These are phyloP conservation scores for Leishmania turanica DNA, from an alignment of 208 protist genomes.

Conservation along the genomic window DNA sequence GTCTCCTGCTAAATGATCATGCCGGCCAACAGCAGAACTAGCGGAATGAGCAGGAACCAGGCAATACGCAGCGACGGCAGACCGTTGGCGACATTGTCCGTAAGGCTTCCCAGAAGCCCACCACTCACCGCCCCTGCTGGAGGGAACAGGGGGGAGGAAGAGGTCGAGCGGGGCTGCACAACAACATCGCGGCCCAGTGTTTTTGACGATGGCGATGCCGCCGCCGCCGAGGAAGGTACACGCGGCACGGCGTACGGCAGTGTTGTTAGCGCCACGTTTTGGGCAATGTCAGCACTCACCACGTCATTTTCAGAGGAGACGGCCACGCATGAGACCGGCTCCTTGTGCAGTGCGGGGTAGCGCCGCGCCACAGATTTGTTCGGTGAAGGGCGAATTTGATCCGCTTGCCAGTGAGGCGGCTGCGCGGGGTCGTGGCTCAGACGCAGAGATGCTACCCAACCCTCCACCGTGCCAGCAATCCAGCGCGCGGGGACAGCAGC, in stretches of 20 bases:
- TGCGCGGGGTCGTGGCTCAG: conserved; percentile 1
- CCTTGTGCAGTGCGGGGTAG: conserved; percentile 58
- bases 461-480: conserved; percentile 72
- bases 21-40: conserved; percentile 12
- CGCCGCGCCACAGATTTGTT: conserved; percentile 13
- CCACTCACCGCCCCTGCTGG: background rate
- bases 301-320: conserved; percentile 73
- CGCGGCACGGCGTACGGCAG: conserved; percentile 29
- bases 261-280: conserved; percentile 73
- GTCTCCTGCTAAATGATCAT: background rate
- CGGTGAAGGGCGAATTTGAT: conserved; percentile 22
- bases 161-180: conserved; percentile 6
- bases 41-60: conserved; percentile 12
- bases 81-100: background rate
- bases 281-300: conserved; percentile 78
- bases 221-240: background rate
- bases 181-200: background rate
- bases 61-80: conserved; percentile 1
- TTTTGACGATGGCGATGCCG: background rate
- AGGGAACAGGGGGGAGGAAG: conserved; percentile 22
- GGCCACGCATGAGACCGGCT: conserved; percentile 78
- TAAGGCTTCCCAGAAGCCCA: conserved; percentile 1
- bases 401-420: conserved; percentile 5
- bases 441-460: conserved; percentile 41
- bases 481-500: conserved; percentile 54